Base-by-base conservation (phyloP, 2,329 filamentous ascomycete species). In the Beauveria medogensis region DNA sequence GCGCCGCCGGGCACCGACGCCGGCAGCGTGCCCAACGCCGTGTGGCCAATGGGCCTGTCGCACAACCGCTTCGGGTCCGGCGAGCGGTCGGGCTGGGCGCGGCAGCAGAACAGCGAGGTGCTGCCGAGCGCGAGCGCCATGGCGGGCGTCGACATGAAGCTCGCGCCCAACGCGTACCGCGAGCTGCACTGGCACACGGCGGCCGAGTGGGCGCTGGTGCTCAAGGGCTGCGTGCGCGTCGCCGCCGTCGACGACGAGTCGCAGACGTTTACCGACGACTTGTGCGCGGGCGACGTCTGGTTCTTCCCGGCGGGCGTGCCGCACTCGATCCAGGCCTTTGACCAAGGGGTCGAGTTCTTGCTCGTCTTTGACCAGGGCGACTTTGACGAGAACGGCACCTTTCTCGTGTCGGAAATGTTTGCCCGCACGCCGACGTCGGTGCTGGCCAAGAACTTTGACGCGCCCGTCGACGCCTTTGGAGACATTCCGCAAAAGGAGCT, bases 121-220 rank as follows among this genome's bases (percentile, higher is more conserved):
- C 74, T 86, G 62, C 82, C 83, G 2, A 62, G 67, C 0, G 75
- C 80, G 7, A 79, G 71, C 3, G 72, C 69, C 16, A 83, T 85
- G 79, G 82, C 82, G 0, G 82, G 81, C 48, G 82, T 85, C 0
- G 78, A 85, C 64, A 85, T 85, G 82, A 77, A 81, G 46, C 74
- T 85, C 1, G 77, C 76, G n/a, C 77, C 81, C 0, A 72, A 81
- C 28, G 82, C 80, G 0, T 86, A 86, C 63, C 79, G 85, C 22
- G 84, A 88, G 68, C 72, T 88, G 24, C 85, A 88, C 65, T 88
- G 82, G 82, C 82, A 85, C 64, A 81, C 78, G 43, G 76, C 79
- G 44, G 77, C 73, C 53, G 74, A 83, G 65, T 83, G 80, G 80
- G 74, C 78, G 0, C 71, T 82, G 5, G 72, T 85, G 12, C 72